Conservation (phyloP, 106 monocot species). For the Phalaenopsis equestris region DNA sequence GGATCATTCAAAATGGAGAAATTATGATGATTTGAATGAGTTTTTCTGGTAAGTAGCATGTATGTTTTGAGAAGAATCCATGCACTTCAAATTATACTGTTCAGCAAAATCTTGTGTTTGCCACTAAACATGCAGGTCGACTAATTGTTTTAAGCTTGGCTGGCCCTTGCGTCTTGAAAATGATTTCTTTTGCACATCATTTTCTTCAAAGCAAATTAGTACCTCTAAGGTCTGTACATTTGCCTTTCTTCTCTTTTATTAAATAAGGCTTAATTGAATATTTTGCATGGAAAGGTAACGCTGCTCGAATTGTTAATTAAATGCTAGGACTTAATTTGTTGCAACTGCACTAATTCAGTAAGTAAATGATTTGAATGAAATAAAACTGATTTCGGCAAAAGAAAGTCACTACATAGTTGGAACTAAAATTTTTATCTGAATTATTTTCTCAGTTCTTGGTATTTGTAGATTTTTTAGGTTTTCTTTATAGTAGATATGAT, state of each 20-base stretch:
- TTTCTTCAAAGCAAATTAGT: slow-evolving; percentile 15
- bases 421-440: background rate
- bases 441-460: background rate
- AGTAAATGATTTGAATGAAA: background rate
- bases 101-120: background rate
- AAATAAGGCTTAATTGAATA: background rate
- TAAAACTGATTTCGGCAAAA: background rate
- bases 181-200: slow-evolving; percentile 48
- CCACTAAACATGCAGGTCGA: slow-evolving; percentile 43
- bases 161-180: slow-evolving; percentile 63
- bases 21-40: slow-evolving; percentile 81
- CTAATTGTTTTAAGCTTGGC: slow-evolving; percentile 74
- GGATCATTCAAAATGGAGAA: slow-evolving; percentile 74
- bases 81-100: background rate
- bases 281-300: background rate
- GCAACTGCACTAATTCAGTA: background rate
- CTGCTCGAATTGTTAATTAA: background rate
- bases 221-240: slow-evolving; percentile 28
- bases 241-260: background rate
- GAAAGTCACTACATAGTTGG: no score
- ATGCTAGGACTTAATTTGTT: background rate
- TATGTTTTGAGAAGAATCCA: background rate
- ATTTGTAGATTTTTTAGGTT: background rate
- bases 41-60: slow-evolving; percentile 49
- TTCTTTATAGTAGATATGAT: background rate